Evolutionary conservation across 2,329 filamentous ascomycete species (phyloP).

Genomic region (Trichoderma sp.): DNA sequence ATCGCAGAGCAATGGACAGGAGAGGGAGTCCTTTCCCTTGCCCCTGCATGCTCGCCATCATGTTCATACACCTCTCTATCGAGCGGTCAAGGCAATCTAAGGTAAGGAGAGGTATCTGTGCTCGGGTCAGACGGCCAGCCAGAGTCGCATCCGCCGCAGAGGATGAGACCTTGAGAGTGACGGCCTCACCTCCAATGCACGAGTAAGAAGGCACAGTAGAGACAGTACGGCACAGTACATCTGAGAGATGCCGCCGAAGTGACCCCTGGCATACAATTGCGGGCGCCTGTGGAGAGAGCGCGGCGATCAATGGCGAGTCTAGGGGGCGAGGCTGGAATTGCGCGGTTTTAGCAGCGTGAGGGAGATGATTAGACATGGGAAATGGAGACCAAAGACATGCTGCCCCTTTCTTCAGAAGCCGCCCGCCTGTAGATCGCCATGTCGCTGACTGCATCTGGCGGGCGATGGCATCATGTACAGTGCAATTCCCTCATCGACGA

Average conservation of each 20-base stretch:
- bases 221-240: background rate
- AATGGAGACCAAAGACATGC: too few species aligned
- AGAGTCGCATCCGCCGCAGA: background rate
- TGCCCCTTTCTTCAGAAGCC: too few species aligned
- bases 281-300: conserved; percentile 18
- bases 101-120: too few species aligned
- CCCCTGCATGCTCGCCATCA: background rate
- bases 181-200: background rate
- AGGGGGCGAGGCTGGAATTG: background rate
- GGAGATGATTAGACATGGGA: background rate
- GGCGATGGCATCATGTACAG: background rate
- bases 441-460: too few species aligned
- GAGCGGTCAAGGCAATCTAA: conserved; percentile 1
- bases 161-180: background rate
- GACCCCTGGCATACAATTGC: conserved; percentile 25
- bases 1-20: background rate
- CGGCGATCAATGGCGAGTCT: conserved; percentile 21
- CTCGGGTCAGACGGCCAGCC: background rate
- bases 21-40: background rate
- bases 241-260: conserved; percentile 12
- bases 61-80: background rate
- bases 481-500: background rate
- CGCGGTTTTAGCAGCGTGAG: conserved; percentile 1
- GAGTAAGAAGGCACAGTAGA: background rate
- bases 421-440: too few species aligned